Conservation (phyloP, 805 yeast species). For the Blastobotrys muscicola region DNA sequence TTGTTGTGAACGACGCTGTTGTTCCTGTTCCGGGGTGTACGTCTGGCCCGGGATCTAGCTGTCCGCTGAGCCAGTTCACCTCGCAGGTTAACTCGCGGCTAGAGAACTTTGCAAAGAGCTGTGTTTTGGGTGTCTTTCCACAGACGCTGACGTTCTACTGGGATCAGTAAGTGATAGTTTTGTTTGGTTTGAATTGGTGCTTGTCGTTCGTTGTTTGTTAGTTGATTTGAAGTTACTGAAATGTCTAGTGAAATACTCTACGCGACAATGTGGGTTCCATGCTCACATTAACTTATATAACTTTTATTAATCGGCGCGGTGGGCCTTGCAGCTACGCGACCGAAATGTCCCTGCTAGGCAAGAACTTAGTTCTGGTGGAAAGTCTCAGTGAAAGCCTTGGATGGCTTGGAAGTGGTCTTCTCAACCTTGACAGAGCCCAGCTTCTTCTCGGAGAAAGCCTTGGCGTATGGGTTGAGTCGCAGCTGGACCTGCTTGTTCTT, state of each 20-base stretch:
- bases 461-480: constrained; percentile 99
- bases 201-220: no score
- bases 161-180: constrained; percentile 4
- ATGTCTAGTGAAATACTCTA: no score
- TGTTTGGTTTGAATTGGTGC: no score
- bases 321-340: no score
- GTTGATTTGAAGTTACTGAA: no score
- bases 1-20: constrained; percentile 45
- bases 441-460: constrained; percentile 89
- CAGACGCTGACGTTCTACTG: constrained; percentile 26
- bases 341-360: no score
- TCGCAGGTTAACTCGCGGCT: constrained; percentile 5
- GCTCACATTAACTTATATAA: no score
- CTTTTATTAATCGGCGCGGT: no score
- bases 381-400: constrained; percentile 25
- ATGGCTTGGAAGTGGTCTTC: constrained; percentile 36
- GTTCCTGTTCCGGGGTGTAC: constrained; percentile 40
- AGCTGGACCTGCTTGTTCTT: constrained; percentile 98
- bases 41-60: constrained; percentile 46
- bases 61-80: constrained; percentile 30
- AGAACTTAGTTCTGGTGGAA: constrained; percentile 25
- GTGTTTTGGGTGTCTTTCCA: constrained; percentile 13
- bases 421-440: constrained; percentile 75
- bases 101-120: constrained; percentile 8
- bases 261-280: no score